Conservation (phyloP, 257 asterid genomes). For the Gentiana dahurica region DNA sequence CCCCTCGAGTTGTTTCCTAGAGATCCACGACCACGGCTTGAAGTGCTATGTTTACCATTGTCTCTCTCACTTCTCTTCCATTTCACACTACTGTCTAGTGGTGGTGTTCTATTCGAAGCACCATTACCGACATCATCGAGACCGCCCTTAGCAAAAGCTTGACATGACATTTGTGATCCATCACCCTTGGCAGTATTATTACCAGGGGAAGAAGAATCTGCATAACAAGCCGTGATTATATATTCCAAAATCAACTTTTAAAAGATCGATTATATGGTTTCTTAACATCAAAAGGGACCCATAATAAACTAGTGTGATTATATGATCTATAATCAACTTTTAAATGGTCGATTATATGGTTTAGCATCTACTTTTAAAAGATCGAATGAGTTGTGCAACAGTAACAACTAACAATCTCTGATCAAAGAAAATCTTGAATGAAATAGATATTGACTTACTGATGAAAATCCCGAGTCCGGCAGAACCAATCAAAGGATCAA, state of each 20-base stretch:
- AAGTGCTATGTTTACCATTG: conserved; percentile 26
- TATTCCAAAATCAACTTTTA: conserved; percentile 6
- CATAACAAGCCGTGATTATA: conserved; percentile 1
- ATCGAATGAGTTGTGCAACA: background rate
- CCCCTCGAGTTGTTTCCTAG: conserved; percentile 57
- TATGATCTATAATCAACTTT: conserved; percentile 7
- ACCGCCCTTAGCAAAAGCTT: conserved; percentile 42
- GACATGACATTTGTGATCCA: conserved; percentile 29
- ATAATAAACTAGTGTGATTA: background rate
- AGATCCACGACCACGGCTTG: conserved; percentile 37
- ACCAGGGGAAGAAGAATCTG: conserved; percentile 12
- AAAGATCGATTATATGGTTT: background rate
- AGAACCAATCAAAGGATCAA: conserved; percentile 37
- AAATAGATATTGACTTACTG: conserved; percentile 17
- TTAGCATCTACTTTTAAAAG: conserved; percentile 3
- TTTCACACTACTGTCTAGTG: conserved; percentile 69
- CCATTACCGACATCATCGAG: conserved; percentile 65
- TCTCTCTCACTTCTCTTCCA: conserved; percentile 88
- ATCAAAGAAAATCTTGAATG: too few species aligned
- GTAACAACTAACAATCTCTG: too few species aligned
- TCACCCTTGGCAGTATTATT: conserved; percentile 31
- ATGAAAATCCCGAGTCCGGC: conserved; percentile 21
- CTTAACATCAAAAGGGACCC: too few species aligned
- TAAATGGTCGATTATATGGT: background rate
- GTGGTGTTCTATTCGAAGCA: conserved; percentile 37